Evolutionary conservation across 164 flowering plant species (phyloP), one percentile per base, ranked within the genome.

Genomic region (Macadamia tetraphylla): DNA sequence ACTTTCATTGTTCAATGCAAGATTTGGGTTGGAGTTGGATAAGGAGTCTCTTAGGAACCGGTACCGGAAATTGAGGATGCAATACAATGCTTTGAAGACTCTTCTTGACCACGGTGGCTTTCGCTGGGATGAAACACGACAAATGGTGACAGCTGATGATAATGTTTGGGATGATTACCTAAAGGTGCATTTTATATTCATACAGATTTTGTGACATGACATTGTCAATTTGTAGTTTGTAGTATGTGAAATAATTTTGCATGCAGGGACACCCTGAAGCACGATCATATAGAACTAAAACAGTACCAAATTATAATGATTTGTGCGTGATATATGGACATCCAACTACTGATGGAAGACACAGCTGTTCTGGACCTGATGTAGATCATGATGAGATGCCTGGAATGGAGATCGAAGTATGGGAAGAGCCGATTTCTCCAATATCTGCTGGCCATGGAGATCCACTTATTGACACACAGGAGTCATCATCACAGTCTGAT

Each of bases 401-500:
- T 6, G n/a, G 29, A 29, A n/a, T 8, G 62, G n/a, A 59, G n/a
- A 59, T 59, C 10, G 15, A 29, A 14, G 11, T 31, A 59, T 57
- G 23, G 11, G 57, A 53, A 3, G 57, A 17, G 0, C 57, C 57
- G 14, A 14, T 14, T 14, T 53, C 57, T 4, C 57, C 57, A 14
- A 14, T 17, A 6, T 53, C 57, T 53, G 57, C 57, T 53, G 57
- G 17, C 57, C 18, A 15, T 53, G 62, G 40, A 59, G 62, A 59
- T 59, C 62, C 62, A 10, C 1, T 59, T 29, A 29, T 59, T 14
- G 62, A 59, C 29, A 59, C 15, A 9, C 62, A 29, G 29, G 62
- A 59, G n/a, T 59, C 62, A 3, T 59, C 62, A 59, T 59, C 62
- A 11, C 35, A 59, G 3, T 59, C 58, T 9, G 71, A 49, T 18